Evolutionary conservation across 2,329 filamentous ascomycete genomes (phyloP), one percentile per base, ranked within the genome.

Genomic region (Ophiostoma pallidulum): DNA sequence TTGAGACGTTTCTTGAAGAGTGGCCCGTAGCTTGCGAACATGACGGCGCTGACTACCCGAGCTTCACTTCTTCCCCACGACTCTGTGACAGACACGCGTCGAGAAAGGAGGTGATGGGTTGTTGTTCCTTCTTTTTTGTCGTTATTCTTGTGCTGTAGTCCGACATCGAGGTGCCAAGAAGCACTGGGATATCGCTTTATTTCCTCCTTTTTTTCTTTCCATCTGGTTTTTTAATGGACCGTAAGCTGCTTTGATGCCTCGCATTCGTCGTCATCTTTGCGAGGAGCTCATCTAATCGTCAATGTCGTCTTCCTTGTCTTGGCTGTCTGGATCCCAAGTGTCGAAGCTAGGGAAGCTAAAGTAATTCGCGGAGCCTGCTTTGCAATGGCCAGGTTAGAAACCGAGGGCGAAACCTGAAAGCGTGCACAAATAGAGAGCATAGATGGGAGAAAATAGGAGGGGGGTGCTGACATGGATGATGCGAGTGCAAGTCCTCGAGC

Each of bases 281-380:
- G 20, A 12, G n/a, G 20, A 9, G 6, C 31, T 44, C 47, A 44
- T 49, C 13, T 47, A 51, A 28, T 18, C 39, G 12, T 53, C 51
- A 6, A 48, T 41, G 4, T 52, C 53, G 36, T 70, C 66, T 49
- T 69, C 66, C 35, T 66, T 65, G 24, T 68, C 64, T 41, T 65
- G 64, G 52, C 68, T 64, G 48, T 68, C 69, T 18, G 67, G 67
- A 36, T 76, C 74, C 70, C 80, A 85, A 51, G 78, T 74, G 58
- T 86, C 82, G 62, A 85, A 86, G 61, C 76, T 82, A 14, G 82
- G 82, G 60, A 86, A 86, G 67, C 82, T 85, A 59, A 84, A 80
- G 64, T 86, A 86, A 52, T 77, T 75, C 48, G 69, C 74, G 57
- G 66, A 64, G 43, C 62, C 62, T 66, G 47, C 13, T 10, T 8